Percentiles rank a stretch among this genome's conserved stretches.
These are phyloP conservation scores for Diaporthe longicolla DNA, from an alignment of 2,329 filamentous ascomycete genomes.

Conservation along the genomic window DNA sequence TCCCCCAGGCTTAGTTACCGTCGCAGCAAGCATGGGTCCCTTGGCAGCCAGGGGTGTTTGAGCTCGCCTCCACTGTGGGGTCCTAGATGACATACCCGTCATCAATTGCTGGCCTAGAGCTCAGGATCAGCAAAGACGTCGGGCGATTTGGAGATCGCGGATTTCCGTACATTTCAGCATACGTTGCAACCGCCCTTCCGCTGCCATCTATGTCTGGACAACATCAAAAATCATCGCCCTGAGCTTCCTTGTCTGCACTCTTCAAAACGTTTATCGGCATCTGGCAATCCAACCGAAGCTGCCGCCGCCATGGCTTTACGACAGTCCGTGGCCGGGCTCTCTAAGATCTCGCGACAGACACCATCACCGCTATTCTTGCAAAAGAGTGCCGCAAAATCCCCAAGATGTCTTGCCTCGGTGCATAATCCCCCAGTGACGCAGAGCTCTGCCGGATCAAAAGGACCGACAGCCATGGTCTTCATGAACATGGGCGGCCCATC, in stretches of 20 bases:
- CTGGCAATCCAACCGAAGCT: slow-evolving; percentile 10
- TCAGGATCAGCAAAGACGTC: slow-evolving; percentile 35
- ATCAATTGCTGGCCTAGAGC: slow-evolving; percentile 40
- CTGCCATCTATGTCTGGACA: too few relatives aligned
- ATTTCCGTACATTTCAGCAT: slow-evolving; percentile 21
- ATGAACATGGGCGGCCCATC: slow-evolving; percentile 99
- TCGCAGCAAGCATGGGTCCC: slow-evolving; percentile 2
- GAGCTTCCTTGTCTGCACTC: neutral
- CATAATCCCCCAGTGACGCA: slow-evolving; percentile 83
- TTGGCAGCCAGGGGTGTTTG: slow-evolving; percentile 8
- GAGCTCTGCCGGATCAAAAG: slow-evolving; percentile 76
- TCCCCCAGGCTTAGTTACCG: neutral
- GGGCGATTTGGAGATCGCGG: slow-evolving; percentile 31
- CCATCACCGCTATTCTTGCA: slow-evolving; percentile 46
- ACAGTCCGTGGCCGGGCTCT: slow-evolving; percentile 56
- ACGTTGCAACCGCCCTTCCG: neutral
- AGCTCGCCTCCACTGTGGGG: slow-evolving; percentile 39
- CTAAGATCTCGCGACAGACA: slow-evolving; percentile 48
- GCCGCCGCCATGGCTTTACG: slow-evolving; percentile 56
- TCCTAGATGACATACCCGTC: slow-evolving; percentile 38
- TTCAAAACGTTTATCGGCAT: neutral
- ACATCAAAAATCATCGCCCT: too few relatives aligned
- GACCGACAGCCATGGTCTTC: slow-evolving; percentile 97
- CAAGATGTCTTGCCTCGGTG: slow-evolving; percentile 69
- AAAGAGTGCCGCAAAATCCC: slow-evolving; percentile 56